Evolutionary conservation across 768 basidiomycete species (phyloP).

Genomic region (Tephrocybe sp.): DNA sequence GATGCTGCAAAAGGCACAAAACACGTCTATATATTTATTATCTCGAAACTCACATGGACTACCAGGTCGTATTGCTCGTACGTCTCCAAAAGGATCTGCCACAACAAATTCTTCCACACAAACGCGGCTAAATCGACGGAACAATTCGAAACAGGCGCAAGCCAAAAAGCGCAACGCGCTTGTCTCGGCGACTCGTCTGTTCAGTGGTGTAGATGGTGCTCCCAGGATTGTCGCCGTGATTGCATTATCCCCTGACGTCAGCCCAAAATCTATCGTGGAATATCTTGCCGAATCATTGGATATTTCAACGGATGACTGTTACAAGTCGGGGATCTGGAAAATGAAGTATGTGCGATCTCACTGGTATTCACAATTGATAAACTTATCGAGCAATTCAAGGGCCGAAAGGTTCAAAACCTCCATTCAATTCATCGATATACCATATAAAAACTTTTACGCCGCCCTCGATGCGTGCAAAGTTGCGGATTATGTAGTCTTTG

Average conservation of each 20-base stretch:
- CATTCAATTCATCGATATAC: constrained; percentile 80
- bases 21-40: neutral
- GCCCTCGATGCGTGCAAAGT: constrained; percentile 83
- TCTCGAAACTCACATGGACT: neutral
- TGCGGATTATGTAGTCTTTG: constrained; percentile 87
- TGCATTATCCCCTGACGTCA: constrained; percentile 72
- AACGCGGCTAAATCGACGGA: constrained; percentile 72
- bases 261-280: constrained; percentile 45
- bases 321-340: constrained; percentile 57
- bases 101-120: constrained; percentile 58
- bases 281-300: constrained; percentile 62
- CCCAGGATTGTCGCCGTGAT: constrained; percentile 88
- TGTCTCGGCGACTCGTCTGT: constrained; percentile 71
- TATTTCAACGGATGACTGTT: constrained; percentile 48
- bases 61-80: constrained; percentile 55
- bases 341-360: constrained; percentile 45
- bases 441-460: constrained; percentile 68
- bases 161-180: constrained; percentile 65
- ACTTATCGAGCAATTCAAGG: constrained; percentile 36
- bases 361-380: constrained; percentile 1
- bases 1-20: constrained; percentile 76
- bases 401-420: constrained; percentile 89
- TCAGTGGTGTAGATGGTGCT: constrained; percentile 71
- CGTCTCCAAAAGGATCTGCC: constrained; percentile 50
- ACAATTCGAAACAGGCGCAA: constrained; percentile 84